These are phyloP conservation scores for Penicillium olsonii DNA, from an alignment of 2,329 filamentous ascomycete species.

Conservation along the genomic window DNA sequence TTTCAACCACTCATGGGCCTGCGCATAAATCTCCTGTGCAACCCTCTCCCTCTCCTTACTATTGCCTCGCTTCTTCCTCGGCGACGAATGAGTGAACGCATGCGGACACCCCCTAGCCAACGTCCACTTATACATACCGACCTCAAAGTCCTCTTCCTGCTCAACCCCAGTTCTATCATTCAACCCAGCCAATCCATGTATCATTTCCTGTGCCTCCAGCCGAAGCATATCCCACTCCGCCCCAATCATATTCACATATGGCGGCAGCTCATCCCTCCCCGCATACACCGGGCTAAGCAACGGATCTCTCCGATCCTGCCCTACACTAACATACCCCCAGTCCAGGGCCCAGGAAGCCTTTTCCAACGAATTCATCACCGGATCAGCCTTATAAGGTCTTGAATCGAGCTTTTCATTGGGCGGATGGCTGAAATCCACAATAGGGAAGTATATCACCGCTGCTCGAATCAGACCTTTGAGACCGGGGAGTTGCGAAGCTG, in stretches of 20 bases:
- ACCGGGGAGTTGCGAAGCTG: conserved; percentile 42
- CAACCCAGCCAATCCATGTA: conserved; percentile 27
- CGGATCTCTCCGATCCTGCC: conserved; percentile 39
- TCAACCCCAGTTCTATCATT: conserved; percentile 13
- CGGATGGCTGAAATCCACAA: conserved; percentile 42
- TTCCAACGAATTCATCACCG: conserved; percentile 23
- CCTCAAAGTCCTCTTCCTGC: conserved; percentile 20
- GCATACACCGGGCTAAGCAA: conserved; percentile 46
- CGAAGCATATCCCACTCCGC: conserved; percentile 51
- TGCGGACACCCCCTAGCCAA: conserved; percentile 16
- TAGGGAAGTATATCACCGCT: conserved; percentile 49
- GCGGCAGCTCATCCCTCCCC: conserved; percentile 39
- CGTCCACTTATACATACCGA: conserved; percentile 20
- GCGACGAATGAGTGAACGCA: conserved; percentile 14
- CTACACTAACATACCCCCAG: conserved; percentile 46
- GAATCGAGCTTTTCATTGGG: conserved; percentile 32
- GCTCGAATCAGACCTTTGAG: conserved; percentile 40
- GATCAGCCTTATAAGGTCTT: conserved; percentile 19
- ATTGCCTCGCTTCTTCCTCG: background rate
- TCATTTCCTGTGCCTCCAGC: conserved; percentile 40
- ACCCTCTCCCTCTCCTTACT: background rate
- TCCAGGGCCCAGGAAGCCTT: conserved; percentile 34
- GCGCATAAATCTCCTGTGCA: conserved; percentile 6
- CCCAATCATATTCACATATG: conserved; percentile 46
- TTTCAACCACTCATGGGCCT: conserved; percentile 53